phyloP scores from a whole-genome alignment of 1,284 basidiomycete species.

The Sphagnurus paluster region DNA sequence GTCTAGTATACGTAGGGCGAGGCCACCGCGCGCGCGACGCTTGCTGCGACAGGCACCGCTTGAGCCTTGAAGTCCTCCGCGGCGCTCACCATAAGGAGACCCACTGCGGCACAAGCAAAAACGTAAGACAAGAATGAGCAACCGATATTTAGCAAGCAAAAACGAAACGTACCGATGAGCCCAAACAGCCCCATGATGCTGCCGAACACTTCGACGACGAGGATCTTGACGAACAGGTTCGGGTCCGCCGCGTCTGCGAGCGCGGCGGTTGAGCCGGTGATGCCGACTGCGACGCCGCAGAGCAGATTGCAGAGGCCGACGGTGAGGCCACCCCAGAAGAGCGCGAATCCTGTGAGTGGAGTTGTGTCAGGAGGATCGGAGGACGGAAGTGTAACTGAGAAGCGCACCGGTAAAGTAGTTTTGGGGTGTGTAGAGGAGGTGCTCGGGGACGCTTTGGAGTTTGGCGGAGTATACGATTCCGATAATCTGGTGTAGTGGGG shows the following conservation, averaged over 20 bases:
- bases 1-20: constrained; percentile 41
- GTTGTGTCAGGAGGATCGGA: not conserved
- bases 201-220: constrained; percentile 94
- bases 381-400: not conserved
- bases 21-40: constrained; percentile 29
- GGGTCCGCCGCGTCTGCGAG: constrained; percentile 93
- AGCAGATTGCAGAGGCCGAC: constrained; percentile 92
- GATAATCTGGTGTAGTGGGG: constrained; percentile 65
- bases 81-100: constrained; percentile 61
- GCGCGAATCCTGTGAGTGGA: constrained; percentile 66
- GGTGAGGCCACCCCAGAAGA: constrained; percentile 95
- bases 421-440: constrained; percentile 69
- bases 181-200: constrained; percentile 92
- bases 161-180: constrained; percentile 72
- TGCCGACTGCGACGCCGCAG: constrained; percentile 88
- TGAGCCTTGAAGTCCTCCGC: constrained; percentile 55
- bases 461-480: constrained; percentile 92
- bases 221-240: constrained; percentile 89
- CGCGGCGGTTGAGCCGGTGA: constrained; percentile 91
- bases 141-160: not conserved
- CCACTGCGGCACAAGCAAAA: constrained; percentile 52
- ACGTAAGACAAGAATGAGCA: constrained; percentile 5
- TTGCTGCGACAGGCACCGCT: constrained; percentile 27
- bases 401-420: constrained; percentile 87
- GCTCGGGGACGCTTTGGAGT: constrained; percentile 60